Conservation (phyloP, 2,329 filamentous ascomycete genomes). For the Colletotrichum incanum region DNA sequence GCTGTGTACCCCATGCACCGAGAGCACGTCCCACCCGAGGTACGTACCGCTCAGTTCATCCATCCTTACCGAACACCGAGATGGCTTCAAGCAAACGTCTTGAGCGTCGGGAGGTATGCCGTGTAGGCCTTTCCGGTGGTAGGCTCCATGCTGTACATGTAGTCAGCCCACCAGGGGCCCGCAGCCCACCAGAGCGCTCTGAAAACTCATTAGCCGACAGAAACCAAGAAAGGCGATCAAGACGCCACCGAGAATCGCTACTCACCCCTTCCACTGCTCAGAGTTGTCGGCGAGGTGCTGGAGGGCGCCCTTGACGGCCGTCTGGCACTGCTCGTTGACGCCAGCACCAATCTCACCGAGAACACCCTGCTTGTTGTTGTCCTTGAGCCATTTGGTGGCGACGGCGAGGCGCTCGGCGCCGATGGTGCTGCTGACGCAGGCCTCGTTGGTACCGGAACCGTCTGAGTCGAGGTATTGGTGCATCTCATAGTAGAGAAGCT, state of each 20-base stretch:
- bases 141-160: slow-evolving; percentile 58
- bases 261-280: slow-evolving; percentile 65
- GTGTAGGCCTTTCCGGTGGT: slow-evolving; percentile 55
- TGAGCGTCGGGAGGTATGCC: slow-evolving; percentile 41
- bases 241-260: background rate
- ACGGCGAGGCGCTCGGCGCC: slow-evolving; percentile 60
- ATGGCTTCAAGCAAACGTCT: slow-evolving; percentile 31
- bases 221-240: background rate
- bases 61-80: background rate
- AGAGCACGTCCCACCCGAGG: background rate
- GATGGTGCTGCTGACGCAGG: slow-evolving; percentile 61
- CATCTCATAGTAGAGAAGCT: slow-evolving; percentile 65
- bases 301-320: slow-evolving; percentile 64
- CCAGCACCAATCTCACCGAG: slow-evolving; percentile 68
- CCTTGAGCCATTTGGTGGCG: slow-evolving; percentile 65
- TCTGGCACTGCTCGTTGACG: slow-evolving; percentile 61
- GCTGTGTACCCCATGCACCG: no score
- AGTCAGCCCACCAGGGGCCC: slow-evolving; percentile 68
- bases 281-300: slow-evolving; percentile 63
- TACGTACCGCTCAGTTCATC: background rate
- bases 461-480: slow-evolving; percentile 68
- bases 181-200: slow-evolving; percentile 66
- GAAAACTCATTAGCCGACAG: background rate
- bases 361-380: slow-evolving; percentile 64
- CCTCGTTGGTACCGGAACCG: slow-evolving; percentile 60